These are phyloP conservation scores for Picea sitchensis DNA, from an alignment of 75 land plant genomes.

Conservation along the genomic window DNA sequence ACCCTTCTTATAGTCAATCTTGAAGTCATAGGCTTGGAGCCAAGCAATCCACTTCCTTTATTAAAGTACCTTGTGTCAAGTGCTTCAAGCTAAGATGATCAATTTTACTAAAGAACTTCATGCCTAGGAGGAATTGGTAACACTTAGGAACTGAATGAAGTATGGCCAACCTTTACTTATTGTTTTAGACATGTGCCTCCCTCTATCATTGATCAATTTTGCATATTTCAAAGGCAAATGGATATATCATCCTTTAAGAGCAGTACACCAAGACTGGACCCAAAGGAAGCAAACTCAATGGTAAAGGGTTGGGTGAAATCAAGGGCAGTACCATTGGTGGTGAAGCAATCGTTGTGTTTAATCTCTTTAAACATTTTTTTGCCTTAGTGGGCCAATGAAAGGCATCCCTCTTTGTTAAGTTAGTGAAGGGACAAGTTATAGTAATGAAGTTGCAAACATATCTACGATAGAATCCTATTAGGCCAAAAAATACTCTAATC, in stretches of 20 bases:
- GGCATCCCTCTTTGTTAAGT: constrained; percentile 9
- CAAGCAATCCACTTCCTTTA: background rate
- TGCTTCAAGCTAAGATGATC: background rate
- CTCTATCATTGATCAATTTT: background rate
- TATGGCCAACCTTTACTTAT: background rate
- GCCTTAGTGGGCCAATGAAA: constrained; percentile 9
- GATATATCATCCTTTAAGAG: background rate
- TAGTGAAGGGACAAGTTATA: constrained; percentile 8
- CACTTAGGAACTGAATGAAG: background rate
- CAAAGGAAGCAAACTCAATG: background rate
- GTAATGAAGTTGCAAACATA: constrained; percentile 8
- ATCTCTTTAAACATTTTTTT: background rate
- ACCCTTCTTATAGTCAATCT: background rate
- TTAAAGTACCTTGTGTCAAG: background rate
- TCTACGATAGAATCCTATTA: constrained; percentile 16
- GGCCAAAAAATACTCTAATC: constrained; percentile 11
- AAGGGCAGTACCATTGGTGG: background rate
- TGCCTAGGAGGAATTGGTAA: background rate
- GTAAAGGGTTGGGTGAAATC: background rate
- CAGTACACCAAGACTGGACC: background rate
- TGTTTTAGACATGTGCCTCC: background rate
- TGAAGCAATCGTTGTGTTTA: background rate
- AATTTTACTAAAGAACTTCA: background rate
- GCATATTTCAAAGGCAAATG: background rate
- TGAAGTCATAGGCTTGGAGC: background rate